phyloP scores from a whole-genome alignment of 768 basidiomycete genomes.

The Rhodotorula kratochvilovae region DNA sequence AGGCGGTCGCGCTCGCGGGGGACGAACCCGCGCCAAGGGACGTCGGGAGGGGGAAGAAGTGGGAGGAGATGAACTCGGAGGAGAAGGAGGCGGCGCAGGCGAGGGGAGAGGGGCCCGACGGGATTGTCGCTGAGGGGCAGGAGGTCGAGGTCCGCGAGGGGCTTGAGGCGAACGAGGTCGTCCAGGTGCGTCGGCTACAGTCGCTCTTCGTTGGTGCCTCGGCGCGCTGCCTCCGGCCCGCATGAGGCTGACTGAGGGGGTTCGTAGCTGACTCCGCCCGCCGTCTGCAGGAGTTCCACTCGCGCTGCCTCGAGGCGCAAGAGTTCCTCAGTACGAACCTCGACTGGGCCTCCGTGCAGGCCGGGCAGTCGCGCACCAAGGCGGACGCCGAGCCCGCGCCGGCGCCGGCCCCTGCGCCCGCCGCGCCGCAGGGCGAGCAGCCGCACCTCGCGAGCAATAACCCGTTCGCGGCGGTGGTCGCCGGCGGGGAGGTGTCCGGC shows the following conservation, averaged over 20 bases:
- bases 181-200: conserved; percentile 9
- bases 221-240: no score
- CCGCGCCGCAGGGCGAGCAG: neutral
- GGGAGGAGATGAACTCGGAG: neutral
- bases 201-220: no score
- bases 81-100: neutral
- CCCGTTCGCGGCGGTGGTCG: conserved; percentile 24
- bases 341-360: conserved; percentile 35
- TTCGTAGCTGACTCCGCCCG: neutral
- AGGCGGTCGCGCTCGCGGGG: conserved; percentile 14
- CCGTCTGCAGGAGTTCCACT: conserved; percentile 33
- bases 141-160: neutral
- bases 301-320: conserved; percentile 17
- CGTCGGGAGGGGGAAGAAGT: neutral
- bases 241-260: no score
- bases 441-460: conserved; percentile 22
- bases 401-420: neutral
- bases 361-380: conserved; percentile 21
- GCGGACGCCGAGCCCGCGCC: neutral
- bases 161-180: conserved; percentile 32
- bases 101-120: neutral
- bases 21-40: neutral
- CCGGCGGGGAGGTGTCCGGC: neutral
- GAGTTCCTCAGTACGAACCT: conserved; percentile 20
- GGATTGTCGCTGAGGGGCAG: conserved; percentile 8